Evolutionary conservation across 2,329 filamentous ascomycete species (phyloP).

Genomic region (Talaromyces pinophilus): DNA sequence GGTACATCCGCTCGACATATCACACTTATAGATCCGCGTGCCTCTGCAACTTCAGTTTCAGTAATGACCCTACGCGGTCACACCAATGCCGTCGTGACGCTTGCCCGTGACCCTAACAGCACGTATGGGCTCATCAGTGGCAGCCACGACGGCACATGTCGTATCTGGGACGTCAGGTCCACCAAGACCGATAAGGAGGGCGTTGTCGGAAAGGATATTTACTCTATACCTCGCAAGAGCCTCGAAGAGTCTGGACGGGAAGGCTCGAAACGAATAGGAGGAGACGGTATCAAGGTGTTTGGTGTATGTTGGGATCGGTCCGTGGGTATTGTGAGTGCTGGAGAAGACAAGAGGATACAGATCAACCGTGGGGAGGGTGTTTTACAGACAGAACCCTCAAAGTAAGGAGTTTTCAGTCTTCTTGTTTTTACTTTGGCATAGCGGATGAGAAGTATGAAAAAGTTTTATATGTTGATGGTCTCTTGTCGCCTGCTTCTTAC

Average conservation of each 20-base stretch:
- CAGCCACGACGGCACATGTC: conserved; percentile 88
- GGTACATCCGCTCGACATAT: conserved; percentile 86
- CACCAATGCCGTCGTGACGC: conserved; percentile 68
- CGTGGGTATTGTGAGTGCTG: conserved; percentile 85
- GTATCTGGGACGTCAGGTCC: conserved; percentile 86
- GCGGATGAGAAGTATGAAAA: background rate
- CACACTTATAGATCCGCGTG: conserved; percentile 87
- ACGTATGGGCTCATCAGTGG: conserved; percentile 82
- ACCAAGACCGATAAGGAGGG: conserved; percentile 61
- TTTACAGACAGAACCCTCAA: conserved; percentile 30
- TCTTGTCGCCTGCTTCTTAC: background rate
- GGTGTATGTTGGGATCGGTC: conserved; percentile 80
- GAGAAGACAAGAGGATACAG: conserved; percentile 93
- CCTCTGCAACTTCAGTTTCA: conserved; percentile 70
- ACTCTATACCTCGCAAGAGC: conserved; percentile 75
- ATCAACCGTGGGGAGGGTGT: conserved; percentile 70
- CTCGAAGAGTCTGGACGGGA: conserved; percentile 64
- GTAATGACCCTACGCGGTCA: conserved; percentile 93
- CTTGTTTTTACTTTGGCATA: background rate
- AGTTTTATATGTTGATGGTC: background rate
- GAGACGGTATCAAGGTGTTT: conserved; percentile 89
- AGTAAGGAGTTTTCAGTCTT: background rate
- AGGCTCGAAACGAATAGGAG: conserved; percentile 60
- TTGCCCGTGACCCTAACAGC: conserved; percentile 64
- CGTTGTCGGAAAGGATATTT: conserved; percentile 70